Evolutionary conservation across 495 filamentous ascomycete species (phyloP), one percentile per base, ranked within the genome.

Genomic region (Entonaema liquescens): DNA sequence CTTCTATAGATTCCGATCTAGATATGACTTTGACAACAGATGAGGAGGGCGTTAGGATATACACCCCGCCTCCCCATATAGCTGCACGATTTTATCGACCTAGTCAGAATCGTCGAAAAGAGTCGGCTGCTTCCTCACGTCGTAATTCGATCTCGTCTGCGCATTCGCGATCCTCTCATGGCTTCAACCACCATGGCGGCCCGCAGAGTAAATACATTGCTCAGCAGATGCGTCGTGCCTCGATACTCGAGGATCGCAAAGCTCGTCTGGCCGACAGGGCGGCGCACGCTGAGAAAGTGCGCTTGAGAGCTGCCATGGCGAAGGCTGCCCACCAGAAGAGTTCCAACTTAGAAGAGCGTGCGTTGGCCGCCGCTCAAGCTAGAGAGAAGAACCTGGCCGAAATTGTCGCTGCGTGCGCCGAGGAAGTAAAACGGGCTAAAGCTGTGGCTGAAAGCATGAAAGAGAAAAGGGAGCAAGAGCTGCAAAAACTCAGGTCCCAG

Each of bases 281-380:
- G 11, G 92, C 93, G 47, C 93, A 99, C 81, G 95, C 94, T 53
- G 95, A 99, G 78, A 94, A 97, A 82, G 95, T 99, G n/a, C 92
- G 95, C 62, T 82, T 95, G 59, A 91, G 91, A 60, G 95, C 92
- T 49, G 93, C 93, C n/a, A 79, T 93, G 59, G 91, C 90, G 31
- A 97, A 94, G 83, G 91, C 91, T 38, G 88, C 89, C 13, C 89
- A 89, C 17, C 86, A 87, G 40, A 82, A 81, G 59, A 85, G 73
- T 38, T 84, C 68, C 44, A 89, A 89, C 76, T 87, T 89, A 68
- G 93, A 98, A 79, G 93, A 95, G 80, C 82, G 91, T 70, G 94
- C 93, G 1, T 76, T 97, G 65, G 94, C 94, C n/a, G 95, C 96
- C 4, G 91, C 96, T 54, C 89, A 96, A 67, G 91, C 94, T 19